These are phyloP conservation scores for Didymella pinodella DNA, from an alignment of 2,329 filamentous ascomycete species.

Conservation along the genomic window DNA sequence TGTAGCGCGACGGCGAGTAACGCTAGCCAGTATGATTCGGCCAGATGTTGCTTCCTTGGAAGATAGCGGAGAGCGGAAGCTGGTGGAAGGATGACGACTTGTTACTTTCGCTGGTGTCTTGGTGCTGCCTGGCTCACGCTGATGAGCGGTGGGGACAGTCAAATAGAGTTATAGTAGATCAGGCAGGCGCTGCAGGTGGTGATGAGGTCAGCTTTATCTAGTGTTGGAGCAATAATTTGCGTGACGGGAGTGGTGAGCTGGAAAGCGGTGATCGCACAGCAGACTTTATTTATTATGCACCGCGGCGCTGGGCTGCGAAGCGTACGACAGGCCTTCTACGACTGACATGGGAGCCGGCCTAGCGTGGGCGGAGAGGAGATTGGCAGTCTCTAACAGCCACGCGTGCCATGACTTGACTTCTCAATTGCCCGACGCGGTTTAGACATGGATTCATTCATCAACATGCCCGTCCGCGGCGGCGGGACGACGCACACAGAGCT, in stretches of 20 bases:
- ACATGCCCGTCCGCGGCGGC: slow-evolving; percentile 40
- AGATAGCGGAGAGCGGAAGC: slow-evolving; percentile 26
- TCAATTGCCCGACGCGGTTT: slow-evolving; percentile 26
- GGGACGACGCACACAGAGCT: slow-evolving; percentile 45
- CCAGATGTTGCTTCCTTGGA: slow-evolving; percentile 17
- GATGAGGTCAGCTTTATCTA: slow-evolving; percentile 41
- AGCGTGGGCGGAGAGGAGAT: slow-evolving; percentile 35
- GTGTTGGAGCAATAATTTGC: slow-evolving; percentile 17
- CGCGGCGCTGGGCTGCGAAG: slow-evolving; percentile 42
- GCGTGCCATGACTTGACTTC: slow-evolving; percentile 19
- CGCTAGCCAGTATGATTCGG: slow-evolving; percentile 28
- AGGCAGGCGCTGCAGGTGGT: slow-evolving; percentile 20
- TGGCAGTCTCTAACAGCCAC: slow-evolving; percentile 21
- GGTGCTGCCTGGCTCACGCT: slow-evolving; percentile 29
- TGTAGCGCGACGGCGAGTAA: slow-evolving; percentile 24
- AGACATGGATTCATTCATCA: slow-evolving; percentile 32
- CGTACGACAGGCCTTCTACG: slow-evolving; percentile 21
- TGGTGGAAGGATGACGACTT: slow-evolving; percentile 31
- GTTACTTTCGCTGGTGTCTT: slow-evolving; percentile 27
- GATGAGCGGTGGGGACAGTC: slow-evolving; percentile 7
- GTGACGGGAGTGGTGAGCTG: slow-evolving; percentile 25
- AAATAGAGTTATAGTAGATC: slow-evolving; percentile 14
- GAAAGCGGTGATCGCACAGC: slow-evolving; percentile 26
- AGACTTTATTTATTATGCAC: slow-evolving; percentile 39
- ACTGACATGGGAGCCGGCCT: slow-evolving; percentile 31